phyloP scores from a whole-genome alignment of 2,329 filamentous ascomycete genomes.

The Phaeoacremonium minimum region DNA sequence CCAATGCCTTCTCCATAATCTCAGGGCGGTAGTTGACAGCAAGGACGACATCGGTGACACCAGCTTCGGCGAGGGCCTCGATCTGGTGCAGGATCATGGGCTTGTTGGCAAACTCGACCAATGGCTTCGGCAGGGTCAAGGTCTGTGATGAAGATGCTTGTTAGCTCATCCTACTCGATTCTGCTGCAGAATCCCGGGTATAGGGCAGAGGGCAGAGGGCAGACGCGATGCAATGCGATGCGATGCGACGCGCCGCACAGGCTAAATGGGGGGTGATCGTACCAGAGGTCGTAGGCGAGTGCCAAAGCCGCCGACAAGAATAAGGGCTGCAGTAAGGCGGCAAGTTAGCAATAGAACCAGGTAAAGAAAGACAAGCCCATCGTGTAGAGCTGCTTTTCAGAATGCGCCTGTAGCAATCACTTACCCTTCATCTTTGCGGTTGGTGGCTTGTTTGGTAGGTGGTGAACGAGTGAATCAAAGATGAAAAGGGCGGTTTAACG shows the following conservation, averaged over 20 bases:
- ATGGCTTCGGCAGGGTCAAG: slow-evolving; percentile 91
- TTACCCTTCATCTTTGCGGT: slow-evolving; percentile 10
- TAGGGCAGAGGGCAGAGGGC: slow-evolving; percentile 1
- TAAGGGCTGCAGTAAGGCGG: slow-evolving; percentile 63
- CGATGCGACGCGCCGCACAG: slow-evolving; percentile 10
- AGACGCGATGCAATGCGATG: slow-evolving; percentile 6
- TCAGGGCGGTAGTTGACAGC: slow-evolving; percentile 98
- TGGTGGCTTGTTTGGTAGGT: background rate
- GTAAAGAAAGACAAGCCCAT: too few relatives aligned
- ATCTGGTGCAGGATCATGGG: slow-evolving; percentile 99
- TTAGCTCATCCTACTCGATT: slow-evolving; percentile 8
- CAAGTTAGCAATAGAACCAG: slow-evolving; percentile 14
- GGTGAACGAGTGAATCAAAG: slow-evolving; percentile 6
- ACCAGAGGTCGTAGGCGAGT: slow-evolving; percentile 95
- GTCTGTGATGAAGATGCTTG: slow-evolving; percentile 53
- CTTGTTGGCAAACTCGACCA: slow-evolving; percentile 98
- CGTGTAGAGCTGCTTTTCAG: too few relatives aligned
- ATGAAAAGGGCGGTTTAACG: slow-evolving; percentile 1
- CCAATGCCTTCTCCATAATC: slow-evolving; percentile 90
- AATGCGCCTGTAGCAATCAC: slow-evolving; percentile 1
- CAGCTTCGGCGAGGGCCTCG: slow-evolving; percentile 85
- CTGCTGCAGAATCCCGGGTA: background rate
- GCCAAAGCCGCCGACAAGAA: slow-evolving; percentile 98
- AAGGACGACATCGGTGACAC: slow-evolving; percentile 95
- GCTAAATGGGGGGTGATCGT: slow-evolving; percentile 22